Base-by-base conservation (phyloP, 1,284 basidiomycete genomes). In the Rhodotorula sp. region DNA sequence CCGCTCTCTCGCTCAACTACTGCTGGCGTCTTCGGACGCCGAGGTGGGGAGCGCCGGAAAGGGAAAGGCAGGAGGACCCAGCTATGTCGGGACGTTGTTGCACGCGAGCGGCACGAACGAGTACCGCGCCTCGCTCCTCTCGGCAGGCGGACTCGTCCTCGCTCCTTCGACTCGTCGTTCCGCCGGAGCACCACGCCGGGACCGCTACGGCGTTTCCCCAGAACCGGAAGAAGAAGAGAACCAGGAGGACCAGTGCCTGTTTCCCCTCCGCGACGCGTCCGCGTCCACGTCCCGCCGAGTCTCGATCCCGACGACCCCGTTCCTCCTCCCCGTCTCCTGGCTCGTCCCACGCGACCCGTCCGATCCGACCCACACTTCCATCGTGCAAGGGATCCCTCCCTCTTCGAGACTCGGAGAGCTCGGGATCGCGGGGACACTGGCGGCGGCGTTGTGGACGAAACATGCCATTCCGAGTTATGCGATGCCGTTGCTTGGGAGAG, bases 31-130 rank as follows among this genome's bases (percentile, higher is more conserved):
- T 43, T 43, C 38, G 8, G 38, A 43, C 8, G 38, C 38, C 38
- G 38, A 43, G 38, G 38, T 43, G 2, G 38, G 38, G 38, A 43
- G 10, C 38, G 38, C 8, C 38, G 38, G 38, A 12, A 43, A 12
- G 38, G 26, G 15, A 26, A 15, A n/a, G 10, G 52, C 14, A 43
- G 18, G 16, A 14, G 38, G 57, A 21, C 49, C 60, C 0, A 65
- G 54, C 18, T 73, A 75, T 61, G 69, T 63, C 45, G 26, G 57
- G 12, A 50, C 50, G 2, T 62, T 74, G 26, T 38, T 76, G 54
- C 68, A 70, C 55, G 75, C 72, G n/a, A 62, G 69, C 15, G 72
- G 70, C 19, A 76, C 72, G 19, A 62, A 54, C 34, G 66, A 66
- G 54, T 76, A 70, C 59, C 23, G 57, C 31, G 23, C 45, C 8